Evolutionary conservation across 2,329 filamentous ascomycete species (phyloP), one percentile per base, ranked within the genome.

Genomic region (Dactylellina parvicollis): DNA sequence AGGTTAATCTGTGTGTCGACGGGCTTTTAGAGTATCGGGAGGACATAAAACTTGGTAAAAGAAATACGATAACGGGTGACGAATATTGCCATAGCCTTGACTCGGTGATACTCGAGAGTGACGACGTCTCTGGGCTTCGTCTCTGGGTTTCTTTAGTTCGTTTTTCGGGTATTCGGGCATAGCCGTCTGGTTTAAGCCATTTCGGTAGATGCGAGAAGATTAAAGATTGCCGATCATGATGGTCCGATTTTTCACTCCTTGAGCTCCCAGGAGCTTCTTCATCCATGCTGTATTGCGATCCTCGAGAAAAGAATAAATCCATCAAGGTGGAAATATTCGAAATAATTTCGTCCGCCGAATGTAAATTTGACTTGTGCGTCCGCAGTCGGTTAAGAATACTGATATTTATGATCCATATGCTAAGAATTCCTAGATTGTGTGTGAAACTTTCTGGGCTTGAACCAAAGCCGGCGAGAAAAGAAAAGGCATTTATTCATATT

Each of bases 11-110:
- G 24, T 57, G 34, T n/a, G 26, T 57, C n/a, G 57, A 34, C 3
- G 30, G 50, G 28, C n/a, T 32, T 9, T 62, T 62, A 9, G 55
- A 64, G 47, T 71, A 64, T 9, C 56, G 47, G 32, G 50, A 47
- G n/a, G 65, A 56, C 36, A 70, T 28, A 12, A 62, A 71, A 36
- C 50, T 71, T 12, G 66, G 66, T 16, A 64, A 16, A 4, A 71
- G 24, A 44, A 71, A 62, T 2, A 20, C 44, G 10, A 59, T n/a
- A 1, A n/a, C 4, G 3, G n/a, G 36, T 12, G 20, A 14, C 14
- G 38, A 14, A 1, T 2, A 9, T 5, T 30, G 32, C 32, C 36
- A 28, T 26, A 10, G 30, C 24, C 38, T 36, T 4, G 49, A 36
- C 9, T 14, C 1, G 24, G 18, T 24, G 18, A 54, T 9, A 8